Evolutionary conservation across 495 filamentous ascomycete species (phyloP), one percentile per base, ranked within the genome.

Genomic region (Parmelia sp.): DNA sequence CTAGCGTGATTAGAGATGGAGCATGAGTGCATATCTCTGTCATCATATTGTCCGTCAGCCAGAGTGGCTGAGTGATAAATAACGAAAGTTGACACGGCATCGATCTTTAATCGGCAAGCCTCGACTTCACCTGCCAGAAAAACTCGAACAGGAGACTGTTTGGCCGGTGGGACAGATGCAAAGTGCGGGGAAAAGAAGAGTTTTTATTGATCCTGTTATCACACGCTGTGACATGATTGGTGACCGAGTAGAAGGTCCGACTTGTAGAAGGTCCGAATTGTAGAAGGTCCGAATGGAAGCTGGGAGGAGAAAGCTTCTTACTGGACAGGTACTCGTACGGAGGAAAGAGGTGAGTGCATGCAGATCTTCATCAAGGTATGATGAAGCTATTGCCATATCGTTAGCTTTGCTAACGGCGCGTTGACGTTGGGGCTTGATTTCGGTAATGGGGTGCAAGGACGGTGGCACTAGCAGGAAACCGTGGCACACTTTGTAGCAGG

Each of bases 371-470:
- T n/a, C n/a, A n/a, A n/a, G n/a, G n/a, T n/a, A n/a, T n/a, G 6
- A 33, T 33, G 51, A 55, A 55, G 51, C 51, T 55, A 55, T 55
- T 55, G 51, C 51, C 2, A 55, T 55, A n/a, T n/a, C n/a, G n/a
- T n/a, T n/a, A n/a, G n/a, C 29, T 27, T 31, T 55, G 15, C 11
- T 29, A 55, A 55, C 51, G 51, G 51, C 51, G 51, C 51, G 51
- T 33, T 55, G 29, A 55, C 51, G 8, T 33, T 33, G 29, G 29
- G 49, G 49, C 49, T 11, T 53, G 3, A 31, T 12, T 53, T 53
- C 49, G 49, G 49, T 53, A 53, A 25, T 53, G 49, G 44, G 25
- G 31, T 25, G 27, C 51, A 21, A 33, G 9, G 11, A 15, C 29
- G 15, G 5, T 33, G 29, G 29, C 51, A 33, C 29, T 55, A 55